Percentiles rank a stretch among this genome's conserved stretches.
These are phyloP conservation scores for Xeromyces bisporus DNA, from an alignment of 495 filamentous ascomycete genomes.

Conservation along the genomic window DNA sequence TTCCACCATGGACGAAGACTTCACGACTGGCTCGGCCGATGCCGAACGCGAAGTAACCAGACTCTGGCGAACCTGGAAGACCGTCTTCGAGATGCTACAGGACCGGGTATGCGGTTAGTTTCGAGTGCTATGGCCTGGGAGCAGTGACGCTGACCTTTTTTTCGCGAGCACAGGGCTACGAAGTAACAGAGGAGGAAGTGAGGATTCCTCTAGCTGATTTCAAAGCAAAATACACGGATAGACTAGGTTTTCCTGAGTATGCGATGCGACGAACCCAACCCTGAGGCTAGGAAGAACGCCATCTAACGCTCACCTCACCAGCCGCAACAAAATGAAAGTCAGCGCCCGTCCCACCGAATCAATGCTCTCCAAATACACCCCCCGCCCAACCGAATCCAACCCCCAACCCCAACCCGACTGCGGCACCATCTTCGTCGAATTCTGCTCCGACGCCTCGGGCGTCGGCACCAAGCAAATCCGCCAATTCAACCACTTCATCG, in stretches of 20 bases:
- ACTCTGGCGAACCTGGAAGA: slow-evolving; percentile 78
- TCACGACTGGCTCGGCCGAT: slow-evolving; percentile 28
- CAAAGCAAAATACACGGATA: slow-evolving; percentile 42
- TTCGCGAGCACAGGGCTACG: slow-evolving; percentile 57
- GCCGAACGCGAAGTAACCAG: slow-evolving; percentile 50
- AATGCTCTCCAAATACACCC: slow-evolving; percentile 73
- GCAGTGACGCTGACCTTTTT: background rate
- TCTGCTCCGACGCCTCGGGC: slow-evolving; percentile 47
- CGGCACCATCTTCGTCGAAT: slow-evolving; percentile 87
- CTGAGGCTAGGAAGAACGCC: slow-evolving; percentile 6
- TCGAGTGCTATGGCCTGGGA: background rate
- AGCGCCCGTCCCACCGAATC: slow-evolving; percentile 60
- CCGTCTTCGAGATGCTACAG: slow-evolving; percentile 71
- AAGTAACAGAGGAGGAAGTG: slow-evolving; percentile 77
- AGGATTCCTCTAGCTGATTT: slow-evolving; percentile 66
- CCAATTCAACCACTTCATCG: slow-evolving; percentile 66
- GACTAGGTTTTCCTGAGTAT: slow-evolving; percentile 56
- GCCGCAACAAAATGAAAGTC: slow-evolving; percentile 71
- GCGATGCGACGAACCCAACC: slow-evolving; percentile 7
- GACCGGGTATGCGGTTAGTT: slow-evolving; percentile 44
- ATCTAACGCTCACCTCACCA: slow-evolving; percentile 21
- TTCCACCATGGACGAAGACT: slow-evolving; percentile 37
- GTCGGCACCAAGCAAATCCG: slow-evolving; percentile 88
- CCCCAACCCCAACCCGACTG: slow-evolving; percentile 52
- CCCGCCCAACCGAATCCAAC: slow-evolving; percentile 42